phyloP scores from a whole-genome alignment of 441 rosid species.

The Lagerstroemia fauriei region DNA sequence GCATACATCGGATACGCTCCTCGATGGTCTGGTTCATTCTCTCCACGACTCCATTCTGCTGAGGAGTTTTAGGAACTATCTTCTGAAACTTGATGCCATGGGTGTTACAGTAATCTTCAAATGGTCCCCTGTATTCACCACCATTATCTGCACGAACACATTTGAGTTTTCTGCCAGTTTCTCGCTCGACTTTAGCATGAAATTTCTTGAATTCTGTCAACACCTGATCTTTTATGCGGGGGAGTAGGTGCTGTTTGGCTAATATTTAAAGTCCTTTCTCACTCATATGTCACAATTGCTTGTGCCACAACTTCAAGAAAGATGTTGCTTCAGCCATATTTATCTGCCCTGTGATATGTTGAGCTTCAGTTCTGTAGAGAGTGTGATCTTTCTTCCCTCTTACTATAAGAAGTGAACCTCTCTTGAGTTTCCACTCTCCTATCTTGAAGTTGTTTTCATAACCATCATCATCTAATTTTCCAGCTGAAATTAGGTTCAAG shows the following conservation, averaged over 20 bases:
- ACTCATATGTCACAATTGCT: slow-evolving; percentile 11
- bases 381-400: slow-evolving; percentile 1
- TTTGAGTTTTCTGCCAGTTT: too few species aligned
- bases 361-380: background rate
- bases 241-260: background rate
- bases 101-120: too few species aligned
- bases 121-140: too few species aligned
- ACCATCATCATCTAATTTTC: background rate
- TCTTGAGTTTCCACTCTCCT: slow-evolving; percentile 23
- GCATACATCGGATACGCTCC: background rate
- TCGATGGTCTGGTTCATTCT: background rate
- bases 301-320: background rate
- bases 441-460: too few species aligned
- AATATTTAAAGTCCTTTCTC: background rate
- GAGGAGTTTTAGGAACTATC: background rate
- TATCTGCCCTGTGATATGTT: background rate
- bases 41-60: background rate
- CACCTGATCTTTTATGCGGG: too few species aligned
- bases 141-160: too few species aligned
- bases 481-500: background rate
- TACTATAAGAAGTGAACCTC: background rate
- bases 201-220: too few species aligned
- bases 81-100: background rate
- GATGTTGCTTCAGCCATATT: background rate
- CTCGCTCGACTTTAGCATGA: too few species aligned